phyloP scores from a whole-genome alignment of 306 rosid genomes.

The Inga leiocalycina region DNA sequence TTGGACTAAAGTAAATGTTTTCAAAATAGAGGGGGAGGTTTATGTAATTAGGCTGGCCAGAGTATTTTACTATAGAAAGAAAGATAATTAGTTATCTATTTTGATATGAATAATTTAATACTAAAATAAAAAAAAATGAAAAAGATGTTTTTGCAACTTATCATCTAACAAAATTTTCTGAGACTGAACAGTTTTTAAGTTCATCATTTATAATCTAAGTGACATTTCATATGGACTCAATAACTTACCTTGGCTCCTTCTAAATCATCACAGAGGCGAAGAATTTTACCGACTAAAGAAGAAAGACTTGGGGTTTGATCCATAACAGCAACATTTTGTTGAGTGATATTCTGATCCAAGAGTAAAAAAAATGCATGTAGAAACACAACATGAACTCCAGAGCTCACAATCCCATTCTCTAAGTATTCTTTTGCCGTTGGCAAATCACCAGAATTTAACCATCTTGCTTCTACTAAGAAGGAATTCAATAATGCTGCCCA shows the following conservation, averaged over 20 bases:
- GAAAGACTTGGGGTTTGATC: constrained; percentile 26
- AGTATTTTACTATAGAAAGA: no score
- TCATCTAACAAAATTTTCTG: no score
- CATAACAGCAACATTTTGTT: neutral
- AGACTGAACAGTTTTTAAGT: no score
- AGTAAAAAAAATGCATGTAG: constrained; percentile 48
- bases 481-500: constrained; percentile 60
- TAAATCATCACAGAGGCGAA: constrained; percentile 49
- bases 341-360: constrained; percentile 33
- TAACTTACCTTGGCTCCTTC: constrained; percentile 38
- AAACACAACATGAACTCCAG: constrained; percentile 56
- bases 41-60: no score
- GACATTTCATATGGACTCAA: no score
- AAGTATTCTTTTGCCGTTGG: constrained; percentile 54
- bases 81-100: no score
- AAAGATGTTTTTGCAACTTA: no score
- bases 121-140: no score
- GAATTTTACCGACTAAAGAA: constrained; percentile 33
- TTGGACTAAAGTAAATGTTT: no score
- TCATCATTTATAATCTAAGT: no score
- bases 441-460: constrained; percentile 46
- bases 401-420: constrained; percentile 49
- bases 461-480: constrained; percentile 56
- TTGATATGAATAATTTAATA: no score
- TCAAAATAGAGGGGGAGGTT: no score